phyloP scores from a whole-genome alignment of 106 monocot genomes.

The Gastrodia elata region DNA sequence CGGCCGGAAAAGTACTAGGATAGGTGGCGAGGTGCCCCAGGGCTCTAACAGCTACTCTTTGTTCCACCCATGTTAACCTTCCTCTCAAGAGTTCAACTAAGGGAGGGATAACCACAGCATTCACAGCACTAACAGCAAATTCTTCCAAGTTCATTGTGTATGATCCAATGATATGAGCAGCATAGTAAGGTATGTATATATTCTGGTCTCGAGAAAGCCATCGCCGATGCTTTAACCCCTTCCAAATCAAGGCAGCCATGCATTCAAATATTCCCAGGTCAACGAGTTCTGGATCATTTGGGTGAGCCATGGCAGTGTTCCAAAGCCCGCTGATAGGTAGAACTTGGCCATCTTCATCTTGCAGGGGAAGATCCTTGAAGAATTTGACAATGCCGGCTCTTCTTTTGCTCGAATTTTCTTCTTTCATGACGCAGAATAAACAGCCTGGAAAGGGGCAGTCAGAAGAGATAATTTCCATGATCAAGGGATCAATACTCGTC shows the following conservation, averaged over 20 bases:
- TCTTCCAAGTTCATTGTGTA: constrained; percentile 99
- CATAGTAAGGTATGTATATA: constrained; percentile 96
- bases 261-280: constrained; percentile 96
- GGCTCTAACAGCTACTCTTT: constrained; percentile 92
- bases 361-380: constrained; percentile 84
- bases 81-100: constrained; percentile 90
- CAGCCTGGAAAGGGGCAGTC: constrained; percentile 93
- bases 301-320: constrained; percentile 99
- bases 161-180: constrained; percentile 97
- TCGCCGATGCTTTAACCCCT: constrained; percentile 81
- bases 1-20: constrained; percentile 73
- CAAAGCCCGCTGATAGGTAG: constrained; percentile 95
- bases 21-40: constrained; percentile 92
- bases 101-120: constrained; percentile 86
- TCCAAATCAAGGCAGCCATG: constrained; percentile 92
- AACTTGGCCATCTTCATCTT: constrained; percentile 94
- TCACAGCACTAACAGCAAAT: constrained; percentile 81
- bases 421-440: constrained; percentile 99
- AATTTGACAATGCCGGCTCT: constrained; percentile 78
- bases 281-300: constrained; percentile 95
- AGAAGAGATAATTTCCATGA: constrained; percentile 67
- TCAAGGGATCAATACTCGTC: not conserved
- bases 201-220: constrained; percentile 97
- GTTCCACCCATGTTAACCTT: constrained; percentile 96
- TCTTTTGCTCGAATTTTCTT: constrained; percentile 72